Conservation (phyloP, 208 protist species). For the Wallacemonas rigidus region DNA sequence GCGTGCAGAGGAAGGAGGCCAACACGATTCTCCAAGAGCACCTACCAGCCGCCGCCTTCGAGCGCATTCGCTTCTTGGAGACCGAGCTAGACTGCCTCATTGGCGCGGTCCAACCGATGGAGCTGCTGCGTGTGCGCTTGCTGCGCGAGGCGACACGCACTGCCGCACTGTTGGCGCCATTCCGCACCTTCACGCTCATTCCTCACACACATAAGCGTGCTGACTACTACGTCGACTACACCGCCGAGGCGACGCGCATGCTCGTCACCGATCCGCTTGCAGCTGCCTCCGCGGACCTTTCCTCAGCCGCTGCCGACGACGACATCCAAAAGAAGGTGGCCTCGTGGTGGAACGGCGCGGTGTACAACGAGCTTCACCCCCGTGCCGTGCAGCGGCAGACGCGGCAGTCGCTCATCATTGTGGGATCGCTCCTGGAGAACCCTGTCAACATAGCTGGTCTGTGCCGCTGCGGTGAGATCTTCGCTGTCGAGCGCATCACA, state of each 20-base stretch:
- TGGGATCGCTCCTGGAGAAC: conserved; percentile 86
- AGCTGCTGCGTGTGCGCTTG: conserved; percentile 61
- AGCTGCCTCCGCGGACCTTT: conserved; percentile 9
- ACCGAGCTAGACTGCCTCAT: conserved; percentile 71
- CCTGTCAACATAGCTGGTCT: conserved; percentile 90
- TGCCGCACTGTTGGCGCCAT: conserved; percentile 34
- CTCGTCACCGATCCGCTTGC: conserved; percentile 47
- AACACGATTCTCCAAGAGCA: conserved; percentile 75
- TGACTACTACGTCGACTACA: conserved; percentile 82
- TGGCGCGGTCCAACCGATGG: conserved; percentile 57
- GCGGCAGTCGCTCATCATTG: conserved; percentile 78
- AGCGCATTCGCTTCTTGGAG: conserved; percentile 80
- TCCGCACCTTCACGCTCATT: conserved; percentile 58
- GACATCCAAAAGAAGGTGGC: conserved; percentile 89
- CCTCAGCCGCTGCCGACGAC: conserved; percentile 32
- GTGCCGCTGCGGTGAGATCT: conserved; percentile 90
- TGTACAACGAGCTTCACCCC: conserved; percentile 91
- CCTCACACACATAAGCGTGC: conserved; percentile 61
- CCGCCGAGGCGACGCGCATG: conserved; percentile 54
- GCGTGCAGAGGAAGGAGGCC: conserved; percentile 78
- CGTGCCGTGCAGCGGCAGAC: conserved; percentile 48
- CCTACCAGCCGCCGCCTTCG: conserved; percentile 79
- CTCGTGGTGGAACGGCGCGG: conserved; percentile 86
- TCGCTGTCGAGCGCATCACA: conserved; percentile 77
- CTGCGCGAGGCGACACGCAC: conserved; percentile 14